Conservation (phyloP, 352 stramenopile genomes). For the Halophytophthora polymorphica region DNA sequence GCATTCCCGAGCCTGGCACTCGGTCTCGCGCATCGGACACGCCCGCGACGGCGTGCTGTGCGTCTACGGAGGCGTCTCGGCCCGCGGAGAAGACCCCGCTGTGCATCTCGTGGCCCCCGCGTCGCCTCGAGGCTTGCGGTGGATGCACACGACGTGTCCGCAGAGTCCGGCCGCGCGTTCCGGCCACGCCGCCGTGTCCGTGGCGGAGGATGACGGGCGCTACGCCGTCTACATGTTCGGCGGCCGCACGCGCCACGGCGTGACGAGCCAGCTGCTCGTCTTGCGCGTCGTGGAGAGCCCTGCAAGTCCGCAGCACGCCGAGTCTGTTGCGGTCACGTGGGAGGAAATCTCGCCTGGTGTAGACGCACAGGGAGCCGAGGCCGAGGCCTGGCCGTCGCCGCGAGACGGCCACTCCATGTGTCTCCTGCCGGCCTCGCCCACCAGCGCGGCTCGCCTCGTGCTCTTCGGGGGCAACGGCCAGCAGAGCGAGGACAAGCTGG, state of each 20-base stretch:
- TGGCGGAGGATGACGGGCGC: constrained; percentile 8
- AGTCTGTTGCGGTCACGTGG: constrained; percentile 21
- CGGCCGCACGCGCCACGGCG: constrained; percentile 56
- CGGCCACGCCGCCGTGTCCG: constrained; percentile 41
- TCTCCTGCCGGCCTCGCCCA: constrained; percentile 7
- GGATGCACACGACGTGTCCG: constrained; percentile 19
- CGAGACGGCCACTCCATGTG: constrained; percentile 70
- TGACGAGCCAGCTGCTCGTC: constrained; percentile 46
- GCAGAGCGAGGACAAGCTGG: constrained; percentile 60
- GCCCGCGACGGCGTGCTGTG: constrained; percentile 16
- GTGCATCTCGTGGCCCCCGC: constrained; percentile 33
- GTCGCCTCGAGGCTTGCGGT: constrained; percentile 18
- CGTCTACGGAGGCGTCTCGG: constrained; percentile 64
- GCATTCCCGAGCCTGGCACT: constrained; percentile 60
- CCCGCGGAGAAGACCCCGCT: constrained; percentile 42
- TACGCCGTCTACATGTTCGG: constrained; percentile 48
- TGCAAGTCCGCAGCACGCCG: neutral
- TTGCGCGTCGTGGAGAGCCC: constrained; percentile 6
- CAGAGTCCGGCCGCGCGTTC: constrained; percentile 37
- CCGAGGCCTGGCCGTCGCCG: constrained; percentile 27
- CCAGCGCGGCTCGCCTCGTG: constrained; percentile 22
- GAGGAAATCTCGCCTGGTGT: constrained; percentile 9
- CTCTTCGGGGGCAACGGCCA: constrained; percentile 75
- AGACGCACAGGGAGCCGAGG: neutral
- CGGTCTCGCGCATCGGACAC: constrained; percentile 27